A percentile compares a stretch with the other conserved stretches of the same genome.
Conservation (phyloP, 768 basidiomycete genomes). For the Scleroderma bovista region DNA sequence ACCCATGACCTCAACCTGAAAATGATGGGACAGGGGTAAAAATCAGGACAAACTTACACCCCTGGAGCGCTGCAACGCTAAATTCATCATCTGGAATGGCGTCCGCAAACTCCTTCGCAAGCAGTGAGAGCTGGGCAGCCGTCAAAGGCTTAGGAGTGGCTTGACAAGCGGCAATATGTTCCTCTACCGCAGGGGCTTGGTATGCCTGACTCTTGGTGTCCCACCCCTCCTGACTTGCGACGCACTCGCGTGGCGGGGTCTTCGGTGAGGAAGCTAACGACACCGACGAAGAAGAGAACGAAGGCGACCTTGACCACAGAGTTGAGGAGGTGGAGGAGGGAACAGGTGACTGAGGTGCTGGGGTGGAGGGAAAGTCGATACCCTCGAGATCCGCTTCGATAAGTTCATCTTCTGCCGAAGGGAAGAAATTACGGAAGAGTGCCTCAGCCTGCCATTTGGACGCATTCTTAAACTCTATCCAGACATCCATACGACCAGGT, state of each 20-base stretch:
- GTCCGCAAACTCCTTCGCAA: constrained; percentile 78
- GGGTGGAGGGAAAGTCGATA: constrained; percentile 36
- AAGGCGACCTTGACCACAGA: constrained; percentile 39
- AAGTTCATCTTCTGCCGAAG: constrained; percentile 49
- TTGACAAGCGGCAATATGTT: constrained; percentile 50
- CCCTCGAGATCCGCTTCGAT: constrained; percentile 40
- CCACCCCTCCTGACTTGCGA: constrained; percentile 27
- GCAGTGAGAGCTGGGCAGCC: constrained; percentile 51
- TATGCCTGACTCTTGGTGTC: constrained; percentile 57
- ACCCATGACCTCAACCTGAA: constrained; percentile 8
- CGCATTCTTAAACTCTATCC: constrained; percentile 87
- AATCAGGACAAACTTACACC: constrained; percentile 55
- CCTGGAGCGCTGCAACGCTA: constrained; percentile 86
- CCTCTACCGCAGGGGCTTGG: constrained; percentile 59
- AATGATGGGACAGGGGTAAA: constrained; percentile 7
- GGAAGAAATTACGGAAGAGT: constrained; percentile 89
- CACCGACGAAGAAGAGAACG: constrained; percentile 39
- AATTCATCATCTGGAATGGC: constrained; percentile 82
- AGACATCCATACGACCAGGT: constrained; percentile 89
- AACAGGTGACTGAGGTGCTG: constrained; percentile 38
- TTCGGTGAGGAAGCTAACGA: constrained; percentile 31
- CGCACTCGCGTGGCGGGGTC: constrained; percentile 19
- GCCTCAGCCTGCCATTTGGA: constrained; percentile 82
- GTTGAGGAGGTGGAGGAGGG: constrained; percentile 41
- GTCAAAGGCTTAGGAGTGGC: constrained; percentile 65